These are phyloP conservation scores for Euphorbia lathyris DNA, from an alignment of 345 rosid species.

Conservation along the genomic window DNA sequence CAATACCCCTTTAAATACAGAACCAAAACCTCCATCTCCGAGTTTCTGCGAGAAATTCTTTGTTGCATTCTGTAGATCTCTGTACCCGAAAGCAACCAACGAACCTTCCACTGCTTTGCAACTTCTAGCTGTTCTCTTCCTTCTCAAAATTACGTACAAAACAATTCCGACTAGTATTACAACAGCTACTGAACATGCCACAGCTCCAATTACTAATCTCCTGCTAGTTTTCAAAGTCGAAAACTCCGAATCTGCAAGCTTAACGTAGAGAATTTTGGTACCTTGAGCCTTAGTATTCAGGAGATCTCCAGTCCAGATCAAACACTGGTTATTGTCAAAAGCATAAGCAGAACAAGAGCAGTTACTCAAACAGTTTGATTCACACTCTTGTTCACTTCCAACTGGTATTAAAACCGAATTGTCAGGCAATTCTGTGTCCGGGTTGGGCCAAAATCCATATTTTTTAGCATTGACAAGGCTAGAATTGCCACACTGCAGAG, in stretches of 20 bases:
- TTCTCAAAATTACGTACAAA: constrained; percentile 24
- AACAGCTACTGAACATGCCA: constrained; percentile 30
- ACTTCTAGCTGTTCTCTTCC: constrained; percentile 27
- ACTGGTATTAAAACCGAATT: constrained; percentile 9
- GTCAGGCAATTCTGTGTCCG: constrained; percentile 26
- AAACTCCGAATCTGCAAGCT: constrained; percentile 71
- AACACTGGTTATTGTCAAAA: constrained; percentile 37
- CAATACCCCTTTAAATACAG: constrained; percentile 73
- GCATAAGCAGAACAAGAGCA: constrained; percentile 75
- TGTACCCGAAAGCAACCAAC: constrained; percentile 57
- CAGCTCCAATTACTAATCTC: constrained; percentile 37
- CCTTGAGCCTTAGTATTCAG: constrained; percentile 36
- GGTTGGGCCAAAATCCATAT: constrained; percentile 29
- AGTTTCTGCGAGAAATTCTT: constrained; percentile 72
- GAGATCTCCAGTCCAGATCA: constrained; percentile 51
- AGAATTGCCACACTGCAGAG: constrained; percentile 40
- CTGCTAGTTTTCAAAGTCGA: constrained; percentile 34
- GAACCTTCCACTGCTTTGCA: constrained; percentile 54
- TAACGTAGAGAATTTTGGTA: constrained; percentile 36
- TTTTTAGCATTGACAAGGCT: constrained; percentile 22
- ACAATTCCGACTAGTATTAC: constrained; percentile 30
- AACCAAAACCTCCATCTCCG: constrained; percentile 89
- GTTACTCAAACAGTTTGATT: constrained; percentile 39
- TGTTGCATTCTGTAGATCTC: constrained; percentile 61
- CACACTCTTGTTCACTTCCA: constrained; percentile 36